Evolutionary conservation across 139 green algal genomes (phyloP).

Genomic region (Pleodorina starrii): DNA sequence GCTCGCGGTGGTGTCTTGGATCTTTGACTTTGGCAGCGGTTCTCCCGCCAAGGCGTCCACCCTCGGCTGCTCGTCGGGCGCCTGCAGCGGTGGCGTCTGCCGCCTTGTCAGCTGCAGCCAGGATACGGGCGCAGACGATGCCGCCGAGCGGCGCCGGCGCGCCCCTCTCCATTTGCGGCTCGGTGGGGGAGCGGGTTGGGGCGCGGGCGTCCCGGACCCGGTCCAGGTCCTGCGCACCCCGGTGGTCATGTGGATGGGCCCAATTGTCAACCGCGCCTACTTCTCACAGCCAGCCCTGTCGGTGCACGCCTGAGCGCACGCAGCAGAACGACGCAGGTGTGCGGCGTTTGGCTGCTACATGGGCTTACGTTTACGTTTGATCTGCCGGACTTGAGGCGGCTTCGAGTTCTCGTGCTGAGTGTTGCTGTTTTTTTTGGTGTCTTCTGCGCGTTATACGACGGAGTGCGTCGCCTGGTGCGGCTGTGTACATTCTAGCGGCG

Average conservation of each 20-base stretch:
- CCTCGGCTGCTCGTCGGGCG: background rate
- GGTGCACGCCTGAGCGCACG: background rate
- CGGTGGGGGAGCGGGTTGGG: background rate
- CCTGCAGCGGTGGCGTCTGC: conserved; percentile 3
- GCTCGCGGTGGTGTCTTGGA: background rate
- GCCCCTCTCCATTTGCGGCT: background rate
- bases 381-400: too few relatives aligned
- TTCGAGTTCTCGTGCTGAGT: too few relatives aligned
- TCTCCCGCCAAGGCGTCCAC: conserved; percentile 15
- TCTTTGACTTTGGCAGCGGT: conserved; percentile 30
- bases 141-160: background rate
- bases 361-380: too few relatives aligned
- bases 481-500: too few relatives aligned
- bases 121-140: background rate
- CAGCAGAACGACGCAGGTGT: background rate
- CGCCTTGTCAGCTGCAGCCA: background rate
- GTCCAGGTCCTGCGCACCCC: conserved; percentile 1
- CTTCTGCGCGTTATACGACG: too few relatives aligned
- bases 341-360: too few relatives aligned
- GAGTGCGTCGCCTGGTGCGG: too few relatives aligned
- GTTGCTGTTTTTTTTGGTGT: too few relatives aligned
- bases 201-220: background rate
- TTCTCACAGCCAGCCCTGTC: conserved; percentile 21
- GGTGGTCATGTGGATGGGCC: conserved; percentile 33
- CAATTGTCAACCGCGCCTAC: conserved; percentile 2